Conservation (phyloP, 179 eudicot genomes). For the Pouteria campechiana region DNA sequence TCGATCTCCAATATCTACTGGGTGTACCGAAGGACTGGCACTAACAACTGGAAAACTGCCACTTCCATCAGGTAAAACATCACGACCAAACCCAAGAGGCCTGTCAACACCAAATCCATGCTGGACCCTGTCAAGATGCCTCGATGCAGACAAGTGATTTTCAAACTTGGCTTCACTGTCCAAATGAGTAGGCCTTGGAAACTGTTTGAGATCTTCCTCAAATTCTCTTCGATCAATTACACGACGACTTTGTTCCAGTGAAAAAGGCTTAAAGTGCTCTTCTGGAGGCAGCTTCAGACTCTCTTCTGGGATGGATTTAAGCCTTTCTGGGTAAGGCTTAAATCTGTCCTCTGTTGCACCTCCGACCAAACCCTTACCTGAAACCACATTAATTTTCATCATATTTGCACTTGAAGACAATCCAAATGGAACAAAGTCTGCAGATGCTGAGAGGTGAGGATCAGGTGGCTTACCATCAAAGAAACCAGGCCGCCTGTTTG, state of each 20-base stretch:
- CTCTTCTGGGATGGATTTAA: too few relatives aligned
- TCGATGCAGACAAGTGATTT: constrained; percentile 20
- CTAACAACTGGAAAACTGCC: constrained; percentile 15
- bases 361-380: constrained; percentile 27
- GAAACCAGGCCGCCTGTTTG: constrained; percentile 25
- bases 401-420: constrained; percentile 23
- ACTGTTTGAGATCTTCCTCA: constrained; percentile 32
- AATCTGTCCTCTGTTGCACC: too few relatives aligned
- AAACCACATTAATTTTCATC: constrained; percentile 19
- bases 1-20: constrained; percentile 30
- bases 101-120: constrained; percentile 23
- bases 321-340: too few relatives aligned
- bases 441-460: constrained; percentile 24
- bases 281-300: constrained; percentile 27
- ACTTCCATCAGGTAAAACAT: constrained; percentile 25
- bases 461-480: constrained; percentile 42
- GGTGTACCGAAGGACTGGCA: constrained; percentile 27
- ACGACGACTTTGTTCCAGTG: constrained; percentile 11
- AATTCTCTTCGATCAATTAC: constrained; percentile 30
- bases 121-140: constrained; percentile 30
- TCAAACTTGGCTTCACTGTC: constrained; percentile 33
- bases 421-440: constrained; percentile 31
- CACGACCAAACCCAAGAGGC: constrained; percentile 35
- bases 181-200: constrained; percentile 33
- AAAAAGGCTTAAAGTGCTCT: constrained; percentile 39